A percentile compares a stretch with the other conserved stretches of the same genome.
phyloP scores from a whole-genome alignment of 495 filamentous ascomycete genomes.

The Entonaema liquescens region DNA sequence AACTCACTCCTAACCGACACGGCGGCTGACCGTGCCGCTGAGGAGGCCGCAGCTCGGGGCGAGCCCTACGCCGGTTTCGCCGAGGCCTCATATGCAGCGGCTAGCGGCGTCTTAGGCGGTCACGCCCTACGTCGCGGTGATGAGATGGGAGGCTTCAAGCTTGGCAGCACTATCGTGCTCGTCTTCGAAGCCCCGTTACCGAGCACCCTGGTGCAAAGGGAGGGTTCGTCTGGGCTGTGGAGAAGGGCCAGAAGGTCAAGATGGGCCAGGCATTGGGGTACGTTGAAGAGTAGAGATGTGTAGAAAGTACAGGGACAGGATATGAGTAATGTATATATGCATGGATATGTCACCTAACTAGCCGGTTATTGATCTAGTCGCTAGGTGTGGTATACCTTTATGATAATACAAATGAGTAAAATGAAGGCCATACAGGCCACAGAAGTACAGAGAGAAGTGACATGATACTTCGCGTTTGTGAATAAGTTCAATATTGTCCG shows the following conservation, averaged over 20 bases:
- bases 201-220: constrained; percentile 72
- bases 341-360: background rate
- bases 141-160: constrained; percentile 98
- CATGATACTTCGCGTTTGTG: background rate
- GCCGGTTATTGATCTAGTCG: background rate
- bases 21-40: constrained; percentile 81
- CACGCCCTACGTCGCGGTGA: constrained; percentile 86
- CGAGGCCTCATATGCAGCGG: constrained; percentile 86
- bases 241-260: constrained; percentile 87
- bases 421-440: background rate
- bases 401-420: background rate
- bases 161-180: constrained; percentile 94
- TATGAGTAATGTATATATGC: background rate
- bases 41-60: constrained; percentile 75
- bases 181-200: constrained; percentile 94
- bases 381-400: background rate
- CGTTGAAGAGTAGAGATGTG: constrained; percentile 38
- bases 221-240: constrained; percentile 83
- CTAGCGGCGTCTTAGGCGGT: constrained; percentile 79
- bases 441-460: background rate
- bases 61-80: constrained; percentile 86
- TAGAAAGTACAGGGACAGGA: background rate
- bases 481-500: too few relatives aligned
- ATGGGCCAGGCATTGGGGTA: constrained; percentile 86
- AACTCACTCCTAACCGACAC: constrained; percentile 92